Conservation (phyloP, 805 yeast genomes). For the Hanseniaspora mollemarum region DNA sequence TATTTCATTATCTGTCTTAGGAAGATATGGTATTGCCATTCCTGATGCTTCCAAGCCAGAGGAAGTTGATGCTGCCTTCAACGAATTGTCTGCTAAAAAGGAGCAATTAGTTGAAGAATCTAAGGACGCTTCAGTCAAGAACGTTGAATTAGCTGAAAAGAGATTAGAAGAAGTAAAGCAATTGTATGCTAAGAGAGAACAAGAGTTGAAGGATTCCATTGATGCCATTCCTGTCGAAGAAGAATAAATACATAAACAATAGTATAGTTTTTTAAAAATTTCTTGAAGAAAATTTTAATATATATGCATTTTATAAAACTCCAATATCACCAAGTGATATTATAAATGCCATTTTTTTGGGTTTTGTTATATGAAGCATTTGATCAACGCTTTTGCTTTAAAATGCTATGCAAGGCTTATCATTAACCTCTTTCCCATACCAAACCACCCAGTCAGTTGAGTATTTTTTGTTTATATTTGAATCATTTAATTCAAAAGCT, state of each 20-base stretch:
- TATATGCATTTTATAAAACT: not conserved
- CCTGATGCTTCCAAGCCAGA: conserved; percentile 56
- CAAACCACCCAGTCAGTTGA: conserved; percentile 46
- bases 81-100: conserved; percentile 60
- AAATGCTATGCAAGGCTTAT: conserved; percentile 35
- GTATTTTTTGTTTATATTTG: conserved; percentile 37
- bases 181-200: conserved; percentile 39
- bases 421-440: conserved; percentile 60
- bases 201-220: conserved; percentile 23
- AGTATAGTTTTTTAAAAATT: not conserved
- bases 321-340: not conserved
- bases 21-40: conserved; percentile 62
- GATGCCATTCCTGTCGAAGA: conserved; percentile 1
- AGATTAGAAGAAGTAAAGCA: conserved; percentile 60
- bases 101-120: conserved; percentile 57
- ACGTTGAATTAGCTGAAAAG: conserved; percentile 64
- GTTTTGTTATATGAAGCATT: not conserved
- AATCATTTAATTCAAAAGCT: conserved; percentile 31
- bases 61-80: conserved; percentile 55
- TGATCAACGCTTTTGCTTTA: not conserved
- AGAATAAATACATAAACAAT: not conserved
- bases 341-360: not conserved
- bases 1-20: conserved; percentile 61
- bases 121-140: conserved; percentile 67
- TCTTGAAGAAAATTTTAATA: not conserved